Evolutionary conservation across 805 yeast species (phyloP), one percentile per base, ranked within the genome.

Genomic region (Maudiozyma barnettii): DNA sequence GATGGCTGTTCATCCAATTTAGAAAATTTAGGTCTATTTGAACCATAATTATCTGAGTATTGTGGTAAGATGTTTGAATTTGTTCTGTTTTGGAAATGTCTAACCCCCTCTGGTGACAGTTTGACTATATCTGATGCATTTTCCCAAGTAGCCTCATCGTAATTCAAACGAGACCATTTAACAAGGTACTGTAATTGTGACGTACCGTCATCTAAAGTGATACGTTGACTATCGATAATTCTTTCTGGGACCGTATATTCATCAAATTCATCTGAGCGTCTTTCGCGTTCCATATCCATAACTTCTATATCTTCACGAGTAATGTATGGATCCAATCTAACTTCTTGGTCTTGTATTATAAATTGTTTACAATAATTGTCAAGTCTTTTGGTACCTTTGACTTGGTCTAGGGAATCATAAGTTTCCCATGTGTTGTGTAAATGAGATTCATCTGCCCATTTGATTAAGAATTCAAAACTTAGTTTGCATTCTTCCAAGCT

Each of bases 121-220:
- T 78, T 77, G 2, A 93, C 97, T 54, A 93, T 88, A 53, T 79
- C 83, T 45, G 81, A 82, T 1, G 97, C 97, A 54, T 80, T 78
- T 67, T 93, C 99, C 98, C 98, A 93, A 5, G 98, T 88, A 49
- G 96, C 87, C 57, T 86, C 95, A 66, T 95, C 98, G 61, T 93
- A 93, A 58, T 89, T 85, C 23, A 93, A 74, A 46, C 98, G 76
- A 61, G 81, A 82, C 99, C 99, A 93, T 66, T 93, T 93, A 51
- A 90, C 91, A 51, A 83, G 77, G 65, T 93, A 93, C 61, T 82
- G 82, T 51, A 93, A 72, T 47, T 76, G 81, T 20, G 82, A 78
- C 29, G 74, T 75, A 46, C 73, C 77, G 12, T 80, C 89, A 31
- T 71, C 70, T 8, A 61, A 49, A 13, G 73, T 75, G 31, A 77